Evolutionary conservation across 768 basidiomycete species (phyloP).

Genomic region (Serendipita sp.): DNA sequence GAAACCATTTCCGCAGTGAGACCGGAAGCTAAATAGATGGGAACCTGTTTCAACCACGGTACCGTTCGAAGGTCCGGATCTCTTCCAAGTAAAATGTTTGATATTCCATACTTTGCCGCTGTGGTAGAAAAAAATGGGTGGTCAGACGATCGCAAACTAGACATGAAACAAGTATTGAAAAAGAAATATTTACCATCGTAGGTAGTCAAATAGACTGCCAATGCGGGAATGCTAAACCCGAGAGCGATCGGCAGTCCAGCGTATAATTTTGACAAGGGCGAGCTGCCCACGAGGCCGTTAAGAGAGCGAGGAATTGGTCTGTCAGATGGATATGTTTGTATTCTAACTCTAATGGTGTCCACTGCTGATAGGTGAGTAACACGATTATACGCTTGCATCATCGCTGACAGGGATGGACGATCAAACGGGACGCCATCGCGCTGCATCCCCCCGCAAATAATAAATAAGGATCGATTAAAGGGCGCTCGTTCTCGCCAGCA

Average conservation of each 20-base stretch:
- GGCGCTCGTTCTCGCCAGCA: background rate
- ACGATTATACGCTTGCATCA: background rate
- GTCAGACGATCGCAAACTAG: background rate
- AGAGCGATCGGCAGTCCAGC: background rate
- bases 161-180: background rate
- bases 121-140: too few relatives aligned
- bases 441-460: conserved; percentile 1
- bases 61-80: background rate
- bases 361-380: background rate
- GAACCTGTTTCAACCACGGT: background rate
- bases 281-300: background rate
- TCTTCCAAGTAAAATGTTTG: background rate
- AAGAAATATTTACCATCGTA: background rate
- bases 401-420: background rate
- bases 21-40: background rate
- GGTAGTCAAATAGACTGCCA: background rate
- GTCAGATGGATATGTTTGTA: background rate
- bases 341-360: background rate
- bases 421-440: background rate
- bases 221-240: background rate
- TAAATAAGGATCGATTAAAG: background rate
- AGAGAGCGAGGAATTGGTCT: background rate
- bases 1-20: background rate
- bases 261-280: background rate
- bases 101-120: background rate